Base-by-base conservation (phyloP, 192 early-diverging fungal species). In the Chytriomyces hyalinus region DNA sequence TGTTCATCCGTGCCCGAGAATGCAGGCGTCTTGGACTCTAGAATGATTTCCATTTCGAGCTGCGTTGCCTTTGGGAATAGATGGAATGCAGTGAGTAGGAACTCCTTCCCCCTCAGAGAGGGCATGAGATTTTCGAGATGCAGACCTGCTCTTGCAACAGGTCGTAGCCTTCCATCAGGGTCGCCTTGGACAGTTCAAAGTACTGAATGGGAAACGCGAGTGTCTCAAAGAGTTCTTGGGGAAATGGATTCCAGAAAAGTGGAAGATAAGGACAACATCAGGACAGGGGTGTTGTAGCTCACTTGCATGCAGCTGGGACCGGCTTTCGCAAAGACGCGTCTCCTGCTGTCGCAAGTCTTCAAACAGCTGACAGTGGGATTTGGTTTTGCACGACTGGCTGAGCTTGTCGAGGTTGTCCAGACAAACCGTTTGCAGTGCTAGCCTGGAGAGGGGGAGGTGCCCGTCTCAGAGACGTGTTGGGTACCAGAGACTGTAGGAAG, bases 151-250 rank as follows among this genome's bases (percentile, higher is more conserved):
- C 62, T 10, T 28, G 15, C 45, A 75, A 36, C 5, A 17, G 6
- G 6, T 75, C 73, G 49, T 49, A 64, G n/a, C 73, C 73, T 10
- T 65, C 73, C 62, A 75, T 65, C 6, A 75, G 49, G 10, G 73
- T 53, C 2, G 17, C 22, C 44, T 75, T 75, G 49, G 73, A 75
- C 13, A 75, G 51, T 7, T 75, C 73, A 51, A 75, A 75, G 65
- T 75, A 75, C 47, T 75, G 62, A 26, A 75, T 75, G 2, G 73
- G 73, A 49, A 75, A 75, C 7, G 73, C 28, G 1, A 75, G 49
- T 10, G 73, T 75, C 44, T 75, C 73, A 24, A 75, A 66, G 5
- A 75, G 46, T 36, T 75, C 73, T 75, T 22, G 36, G 36, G 36
- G 36, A 36, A 36, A 36, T 36, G 36, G 36, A 36, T 36, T 1